Conservation (phyloP, 2,329 filamentous ascomycete genomes). For the Nigrograna mackinnonii region DNA sequence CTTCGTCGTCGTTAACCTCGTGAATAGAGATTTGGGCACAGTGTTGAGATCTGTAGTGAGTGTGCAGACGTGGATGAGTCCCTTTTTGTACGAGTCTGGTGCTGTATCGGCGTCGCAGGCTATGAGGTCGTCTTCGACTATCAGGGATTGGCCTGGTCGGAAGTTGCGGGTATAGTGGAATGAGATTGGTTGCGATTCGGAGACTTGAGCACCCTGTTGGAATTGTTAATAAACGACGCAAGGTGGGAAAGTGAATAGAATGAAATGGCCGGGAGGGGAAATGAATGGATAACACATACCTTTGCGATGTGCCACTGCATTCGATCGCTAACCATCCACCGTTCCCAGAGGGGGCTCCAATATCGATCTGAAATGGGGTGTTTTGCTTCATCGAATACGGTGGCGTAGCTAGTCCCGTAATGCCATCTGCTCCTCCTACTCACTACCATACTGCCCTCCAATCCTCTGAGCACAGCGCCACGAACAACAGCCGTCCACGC, state of each 20-base stretch:
- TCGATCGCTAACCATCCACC: slow-evolving; percentile 81
- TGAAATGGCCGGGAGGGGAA: background rate
- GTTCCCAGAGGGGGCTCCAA: slow-evolving; percentile 78
- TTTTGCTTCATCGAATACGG: slow-evolving; percentile 75
- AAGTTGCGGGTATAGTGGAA: slow-evolving; percentile 90
- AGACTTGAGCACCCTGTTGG: slow-evolving; percentile 70
- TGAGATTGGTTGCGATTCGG: slow-evolving; percentile 72
- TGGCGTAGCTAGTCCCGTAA: slow-evolving; percentile 81
- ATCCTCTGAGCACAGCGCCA: slow-evolving; percentile 73
- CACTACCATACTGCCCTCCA: slow-evolving; percentile 80
- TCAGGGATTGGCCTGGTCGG: slow-evolving; percentile 73
- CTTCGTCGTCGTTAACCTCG: slow-evolving; percentile 74
- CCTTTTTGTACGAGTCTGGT: slow-evolving; percentile 54
- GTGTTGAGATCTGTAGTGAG: slow-evolving; percentile 79
- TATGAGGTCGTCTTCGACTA: slow-evolving; percentile 81
- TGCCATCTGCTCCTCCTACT: slow-evolving; percentile 74
- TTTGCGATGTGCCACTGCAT: slow-evolving; percentile 89
- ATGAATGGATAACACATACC: slow-evolving; percentile 47
- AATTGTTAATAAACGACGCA: slow-evolving; percentile 7
- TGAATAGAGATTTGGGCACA: slow-evolving; percentile 74
- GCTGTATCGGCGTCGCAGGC: slow-evolving; percentile 72
- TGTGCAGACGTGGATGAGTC: slow-evolving; percentile 73
- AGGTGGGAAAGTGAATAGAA: background rate
- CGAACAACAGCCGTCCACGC: slow-evolving; percentile 82
- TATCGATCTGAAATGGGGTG: slow-evolving; percentile 75